Percentiles rank a stretch among this genome's conserved stretches.
These are phyloP conservation scores for Xylariomycetidae sp. DNA, from an alignment of 2,329 filamentous ascomycete genomes.

Conservation along the genomic window DNA sequence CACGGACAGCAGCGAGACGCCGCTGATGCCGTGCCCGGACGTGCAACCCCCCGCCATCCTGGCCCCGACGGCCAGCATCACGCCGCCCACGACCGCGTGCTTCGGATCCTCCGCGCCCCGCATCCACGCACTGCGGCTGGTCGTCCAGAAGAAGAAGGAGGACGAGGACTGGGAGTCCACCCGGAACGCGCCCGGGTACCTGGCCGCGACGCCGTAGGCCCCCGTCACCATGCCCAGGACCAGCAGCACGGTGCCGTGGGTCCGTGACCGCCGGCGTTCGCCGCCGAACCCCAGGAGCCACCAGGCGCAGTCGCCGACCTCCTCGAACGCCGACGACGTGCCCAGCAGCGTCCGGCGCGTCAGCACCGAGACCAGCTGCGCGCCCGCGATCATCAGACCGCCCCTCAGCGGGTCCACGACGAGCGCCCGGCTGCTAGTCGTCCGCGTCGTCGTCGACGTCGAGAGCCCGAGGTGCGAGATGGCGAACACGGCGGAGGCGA, in stretches of 20 bases:
- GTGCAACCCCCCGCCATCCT: conserved; percentile 63
- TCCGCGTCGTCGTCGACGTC: conserved; percentile 22
- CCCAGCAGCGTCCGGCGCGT: conserved; percentile 52
- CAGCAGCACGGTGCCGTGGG: conserved; percentile 45
- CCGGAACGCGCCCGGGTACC: not conserved
- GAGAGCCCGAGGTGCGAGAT: conserved; percentile 28
- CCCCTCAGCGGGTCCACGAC: conserved; percentile 46
- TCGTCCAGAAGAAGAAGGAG: not conserved
- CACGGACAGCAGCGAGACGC: conserved; percentile 56
- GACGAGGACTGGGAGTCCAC: no score
- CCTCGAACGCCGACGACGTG: conserved; percentile 58
- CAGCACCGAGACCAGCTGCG: conserved; percentile 53
- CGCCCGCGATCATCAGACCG: conserved; percentile 53
- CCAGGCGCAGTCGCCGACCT: conserved; percentile 52
- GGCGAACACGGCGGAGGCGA: conserved; percentile 35
- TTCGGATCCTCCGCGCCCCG: no score
- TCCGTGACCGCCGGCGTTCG: conserved; percentile 20
- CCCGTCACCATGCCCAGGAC: conserved; percentile 46
- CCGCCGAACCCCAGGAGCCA: conserved; percentile 30
- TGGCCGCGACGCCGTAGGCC: conserved; percentile 26
- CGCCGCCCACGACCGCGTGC: conserved; percentile 52
- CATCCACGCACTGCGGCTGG: not conserved
- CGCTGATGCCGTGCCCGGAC: conserved; percentile 65
- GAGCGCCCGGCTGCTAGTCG: no score
- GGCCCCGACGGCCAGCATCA: conserved; percentile 54